Base-by-base conservation (phyloP, 176 grass and related monocot genomes). In the Microstegium vimineum region DNA sequence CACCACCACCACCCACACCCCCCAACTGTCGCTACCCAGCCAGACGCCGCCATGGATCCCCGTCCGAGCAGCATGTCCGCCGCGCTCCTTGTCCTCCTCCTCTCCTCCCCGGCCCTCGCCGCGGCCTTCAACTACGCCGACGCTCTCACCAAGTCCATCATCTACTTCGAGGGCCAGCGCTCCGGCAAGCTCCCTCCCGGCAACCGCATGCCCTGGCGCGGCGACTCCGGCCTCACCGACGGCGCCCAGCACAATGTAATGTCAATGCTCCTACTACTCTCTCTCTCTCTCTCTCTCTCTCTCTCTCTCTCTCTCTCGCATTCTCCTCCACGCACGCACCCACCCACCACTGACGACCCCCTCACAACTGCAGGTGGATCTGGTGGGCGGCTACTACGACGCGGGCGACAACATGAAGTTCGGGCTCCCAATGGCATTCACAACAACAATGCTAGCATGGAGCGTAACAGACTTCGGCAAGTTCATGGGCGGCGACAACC, bases 331-430 rank as follows among this genome's bases (percentile, higher is more conserved):
- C 8, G 37, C 8, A 38, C 8, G 37, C 43, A 9, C 37, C 8
- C 37, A 38, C 8, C 8, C 8, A 38, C 8, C 8, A 38, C 37
- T 37, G 36, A 37, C 36, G n/a, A n/a, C n/a, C n/a, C n/a, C n/a
- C n/a, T n/a, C n/a, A n/a, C n/a, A n/a, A n/a, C 37, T 40, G 43
- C 47, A 97, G 92, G 90, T 98, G 79, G 92, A 98, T 73, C 79
- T 98, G 42, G 78, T 87, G 0, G 95, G 95, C 8, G 95, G 95
- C 1, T 98, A 98, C 84, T 93, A 98, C 60, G 92, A 98, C 77
- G 92, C 95, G 13, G 95, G 92, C 8, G 95, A 98, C 71, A 94
- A 98, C 70, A 84, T 98, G 2, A 98, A 98, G 88, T 97, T 97
- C 74, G 92, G 92, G 0, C 84, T 97, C 0, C 94, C 94, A 0